phyloP scores from a whole-genome alignment of 2,329 filamentous ascomycete species.

The Catunica adiposa region DNA sequence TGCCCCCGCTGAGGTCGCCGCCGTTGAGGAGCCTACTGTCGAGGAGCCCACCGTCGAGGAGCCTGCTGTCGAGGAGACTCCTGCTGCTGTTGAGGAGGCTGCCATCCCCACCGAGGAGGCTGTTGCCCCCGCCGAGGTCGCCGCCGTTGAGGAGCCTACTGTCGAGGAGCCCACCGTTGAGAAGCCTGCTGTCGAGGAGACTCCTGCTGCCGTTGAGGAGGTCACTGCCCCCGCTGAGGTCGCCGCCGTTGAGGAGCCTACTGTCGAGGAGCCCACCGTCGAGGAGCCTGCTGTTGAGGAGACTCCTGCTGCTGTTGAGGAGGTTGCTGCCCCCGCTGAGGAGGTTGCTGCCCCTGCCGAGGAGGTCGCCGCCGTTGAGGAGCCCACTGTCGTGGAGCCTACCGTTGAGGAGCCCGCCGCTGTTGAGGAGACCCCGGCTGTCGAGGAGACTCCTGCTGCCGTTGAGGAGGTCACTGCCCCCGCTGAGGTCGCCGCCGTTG shows the following conservation, averaged over 20 bases:
- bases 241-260: slow-evolving; percentile 13
- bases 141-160: slow-evolving; percentile 58
- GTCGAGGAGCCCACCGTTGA: slow-evolving; percentile 54
- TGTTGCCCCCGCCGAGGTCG: slow-evolving; percentile 62
- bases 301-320: slow-evolving; percentile 10
- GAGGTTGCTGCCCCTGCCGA: too few relatives aligned
- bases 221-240: slow-evolving; percentile 14
- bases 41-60: slow-evolving; percentile 24
- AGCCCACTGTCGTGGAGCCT: slow-evolving; percentile 62
- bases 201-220: slow-evolving; percentile 25
- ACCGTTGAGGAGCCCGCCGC: slow-evolving; percentile 51
- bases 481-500: too few relatives aligned
- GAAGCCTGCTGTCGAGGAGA: slow-evolving; percentile 53
- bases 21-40: slow-evolving; percentile 66
- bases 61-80: slow-evolving; percentile 19
- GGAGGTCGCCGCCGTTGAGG: slow-evolving; percentile 53
- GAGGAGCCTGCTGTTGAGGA: slow-evolving; percentile 14
- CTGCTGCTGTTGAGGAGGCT: slow-evolving; percentile 43
- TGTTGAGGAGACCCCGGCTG: slow-evolving; percentile 59
- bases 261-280: slow-evolving; percentile 12
- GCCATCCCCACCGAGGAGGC: slow-evolving; percentile 47
- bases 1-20: slow-evolving; percentile 31
- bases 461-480: slow-evolving; percentile 29
- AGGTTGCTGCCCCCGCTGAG: slow-evolving; percentile 26
- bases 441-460: slow-evolving; percentile 40